These are phyloP conservation scores for Penicillium nordicum DNA, from an alignment of 2,329 filamentous ascomycete species.

Conservation along the genomic window DNA sequence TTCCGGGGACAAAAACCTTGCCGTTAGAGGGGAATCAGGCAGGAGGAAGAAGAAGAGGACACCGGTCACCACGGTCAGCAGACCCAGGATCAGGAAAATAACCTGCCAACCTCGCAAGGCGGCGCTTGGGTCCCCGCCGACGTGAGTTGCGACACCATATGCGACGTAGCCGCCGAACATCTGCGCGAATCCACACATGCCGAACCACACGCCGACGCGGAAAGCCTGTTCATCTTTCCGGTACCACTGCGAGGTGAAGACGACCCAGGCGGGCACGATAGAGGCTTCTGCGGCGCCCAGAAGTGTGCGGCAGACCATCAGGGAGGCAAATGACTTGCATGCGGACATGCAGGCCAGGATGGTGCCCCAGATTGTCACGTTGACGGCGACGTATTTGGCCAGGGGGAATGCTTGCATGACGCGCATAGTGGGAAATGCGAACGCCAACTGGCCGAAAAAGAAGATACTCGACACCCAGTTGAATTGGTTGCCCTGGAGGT, in stretches of 20 bases:
- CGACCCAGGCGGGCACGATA: conserved; percentile 28
- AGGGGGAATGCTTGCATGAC: conserved; percentile 41
- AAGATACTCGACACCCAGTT: conserved; percentile 42
- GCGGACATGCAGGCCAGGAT: conserved; percentile 18
- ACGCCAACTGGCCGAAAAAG: conserved; percentile 24
- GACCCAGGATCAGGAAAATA: conserved; percentile 38
- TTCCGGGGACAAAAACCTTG: conserved; percentile 30
- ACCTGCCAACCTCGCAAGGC: conserved; percentile 36
- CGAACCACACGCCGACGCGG: conserved; percentile 30
- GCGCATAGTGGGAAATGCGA: conserved; percentile 41
- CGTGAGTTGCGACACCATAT: conserved; percentile 30
- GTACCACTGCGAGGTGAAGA: conserved; percentile 34
- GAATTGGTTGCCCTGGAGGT: conserved; percentile 43
- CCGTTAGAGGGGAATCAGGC: conserved; percentile 35
- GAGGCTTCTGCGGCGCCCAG: conserved; percentile 52
- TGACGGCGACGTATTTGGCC: conserved; percentile 39
- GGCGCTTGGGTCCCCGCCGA: conserved; percentile 29
- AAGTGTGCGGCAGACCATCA: conserved; percentile 51
- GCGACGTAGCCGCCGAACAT: conserved; percentile 41
- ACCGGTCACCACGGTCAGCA: conserved; percentile 35
- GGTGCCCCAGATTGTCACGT: conserved; percentile 37
- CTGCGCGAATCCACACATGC: conserved; percentile 34
- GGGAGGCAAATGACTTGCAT: conserved; percentile 48
- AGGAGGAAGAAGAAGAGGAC: conserved; percentile 39
- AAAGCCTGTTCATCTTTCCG: conserved; percentile 33